These are phyloP conservation scores for Cryphonectria radicalis DNA, from an alignment of 2,329 filamentous ascomycete species.

Conservation along the genomic window DNA sequence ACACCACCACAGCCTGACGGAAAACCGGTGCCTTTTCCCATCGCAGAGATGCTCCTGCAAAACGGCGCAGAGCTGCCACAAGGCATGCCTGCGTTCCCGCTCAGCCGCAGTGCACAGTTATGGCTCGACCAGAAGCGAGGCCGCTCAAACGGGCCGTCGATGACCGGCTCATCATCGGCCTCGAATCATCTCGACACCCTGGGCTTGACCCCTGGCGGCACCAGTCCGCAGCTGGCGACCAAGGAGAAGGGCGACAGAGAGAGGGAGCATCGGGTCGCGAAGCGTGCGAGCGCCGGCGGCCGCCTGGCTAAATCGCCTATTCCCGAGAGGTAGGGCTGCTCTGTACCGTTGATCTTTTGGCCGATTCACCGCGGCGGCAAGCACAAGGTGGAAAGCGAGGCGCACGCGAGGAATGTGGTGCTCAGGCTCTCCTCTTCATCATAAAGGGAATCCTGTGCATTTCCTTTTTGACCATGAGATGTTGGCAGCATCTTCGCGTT, in stretches of 20 bases:
- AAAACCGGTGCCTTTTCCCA: conserved; percentile 73
- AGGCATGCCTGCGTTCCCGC: conserved; percentile 76
- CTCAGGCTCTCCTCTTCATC: conserved; percentile 25
- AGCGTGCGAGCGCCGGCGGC: conserved; percentile 78
- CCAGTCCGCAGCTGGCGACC: conserved; percentile 36
- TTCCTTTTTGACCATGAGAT: background rate
- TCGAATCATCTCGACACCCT: conserved; percentile 58
- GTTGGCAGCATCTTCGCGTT: background rate
- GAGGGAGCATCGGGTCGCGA: conserved; percentile 72
- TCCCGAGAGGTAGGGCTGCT: conserved; percentile 60
- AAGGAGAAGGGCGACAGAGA: conserved; percentile 62
- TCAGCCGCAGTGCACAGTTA: conserved; percentile 77
- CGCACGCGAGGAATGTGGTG: conserved; percentile 26
- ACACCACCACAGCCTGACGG: conserved; percentile 45
- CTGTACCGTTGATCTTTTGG: conserved; percentile 30
- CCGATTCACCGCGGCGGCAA: conserved; percentile 24
- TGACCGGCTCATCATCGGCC: conserved; percentile 27
- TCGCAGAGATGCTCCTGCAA: conserved; percentile 89
- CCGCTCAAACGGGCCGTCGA: conserved; percentile 43
- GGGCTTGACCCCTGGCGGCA: conserved; percentile 59
- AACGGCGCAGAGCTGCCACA: conserved; percentile 89
- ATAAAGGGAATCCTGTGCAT: conserved; percentile 6
- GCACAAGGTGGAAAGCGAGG: conserved; percentile 13
- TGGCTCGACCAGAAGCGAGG: conserved; percentile 82
- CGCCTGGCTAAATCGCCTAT: conserved; percentile 69